Base-by-base conservation (phyloP, 495 filamentous ascomycete genomes). In the Penicillium pancosmium region DNA sequence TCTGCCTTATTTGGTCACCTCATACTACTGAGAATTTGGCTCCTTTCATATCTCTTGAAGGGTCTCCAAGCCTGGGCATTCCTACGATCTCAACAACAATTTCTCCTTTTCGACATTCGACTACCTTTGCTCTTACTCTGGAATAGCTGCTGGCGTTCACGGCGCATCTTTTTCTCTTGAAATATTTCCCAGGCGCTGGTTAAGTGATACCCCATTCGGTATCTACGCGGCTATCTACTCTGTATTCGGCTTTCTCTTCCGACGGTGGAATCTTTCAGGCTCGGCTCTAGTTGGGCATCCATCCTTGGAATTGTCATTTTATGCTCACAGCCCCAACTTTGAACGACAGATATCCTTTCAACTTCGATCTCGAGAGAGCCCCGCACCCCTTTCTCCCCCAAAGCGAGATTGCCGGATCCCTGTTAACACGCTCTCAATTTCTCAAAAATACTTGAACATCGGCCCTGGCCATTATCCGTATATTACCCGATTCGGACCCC, bases 71-170 rank as follows among this genome's bases (percentile, higher is more conserved):
- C 36, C 2, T 54, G 41, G 51, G 16, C 55, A 60, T 44, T 56
- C 64, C 68, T 59, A 60, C 51, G 35, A 61, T 66, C 27, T 38
- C 55, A 55, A 47, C 59, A 27, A 2, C 59, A 61, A 23, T 4
- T 4, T 65, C 53, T 35, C 60, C 54, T 25, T 48, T 27, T 27
- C 36, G 41, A 50, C 58, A 41, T 61, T 65, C 51, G 19, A 56
- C 43, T 60, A 41, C 31, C 56, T 55, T 56, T 56, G 38, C 55
- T 63, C 53, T 63, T 62, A 57, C 43, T 65, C 59, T 52, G 65
- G 60, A 71, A 72, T 63, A 70, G 67, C 66, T 68, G 64, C 70
- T 55, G 76, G 74, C 70, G 74, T 74, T 68, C 52, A 60, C 40
- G 73, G 67, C 67, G 61, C 50, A 52, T 66, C 51, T 64, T 52